These are phyloP conservation scores for Alternaria dauci DNA, from an alignment of 2,329 filamentous ascomycete species.

Conservation along the genomic window DNA sequence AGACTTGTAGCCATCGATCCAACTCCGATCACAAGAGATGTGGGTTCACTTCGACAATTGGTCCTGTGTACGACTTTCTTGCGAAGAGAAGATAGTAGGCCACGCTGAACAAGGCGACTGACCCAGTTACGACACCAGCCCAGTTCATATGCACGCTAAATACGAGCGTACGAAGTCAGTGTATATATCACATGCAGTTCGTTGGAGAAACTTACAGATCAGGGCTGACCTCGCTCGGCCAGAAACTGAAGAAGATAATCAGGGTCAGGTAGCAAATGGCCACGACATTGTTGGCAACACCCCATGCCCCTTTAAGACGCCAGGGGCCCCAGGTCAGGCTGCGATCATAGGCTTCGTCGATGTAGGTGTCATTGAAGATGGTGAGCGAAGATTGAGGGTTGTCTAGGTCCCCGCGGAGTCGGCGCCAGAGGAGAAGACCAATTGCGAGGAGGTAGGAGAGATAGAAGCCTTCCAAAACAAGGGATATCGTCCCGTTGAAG, in stretches of 20 bases:
- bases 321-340: constrained; percentile 47
- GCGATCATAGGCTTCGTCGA: constrained; percentile 33
- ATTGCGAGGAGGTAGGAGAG: constrained; percentile 48
- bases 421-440: constrained; percentile 47
- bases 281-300: constrained; percentile 43
- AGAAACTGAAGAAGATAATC: constrained; percentile 50
- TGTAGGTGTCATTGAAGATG: constrained; percentile 31
- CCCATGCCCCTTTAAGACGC: constrained; percentile 40
- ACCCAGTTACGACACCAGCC: constrained; percentile 44
- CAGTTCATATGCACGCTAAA: constrained; percentile 40
- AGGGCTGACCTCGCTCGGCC: constrained; percentile 35
- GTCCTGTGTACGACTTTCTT: constrained; percentile 43
- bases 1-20: background rate
- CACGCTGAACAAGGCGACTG: constrained; percentile 41
- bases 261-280: constrained; percentile 45
- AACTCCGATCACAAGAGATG: constrained; percentile 23
- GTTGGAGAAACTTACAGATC: constrained; percentile 6
- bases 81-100: constrained; percentile 44
- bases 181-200: no score
- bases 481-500: constrained; percentile 48
- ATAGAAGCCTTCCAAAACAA: constrained; percentile 49
- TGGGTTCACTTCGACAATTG: constrained; percentile 44
- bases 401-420: constrained; percentile 44
- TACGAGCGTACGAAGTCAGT: no score
- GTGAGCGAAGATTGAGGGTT: constrained; percentile 30